phyloP scores from a whole-genome alignment of 2,329 filamentous ascomycete species.

The Epichloe hybrida region DNA sequence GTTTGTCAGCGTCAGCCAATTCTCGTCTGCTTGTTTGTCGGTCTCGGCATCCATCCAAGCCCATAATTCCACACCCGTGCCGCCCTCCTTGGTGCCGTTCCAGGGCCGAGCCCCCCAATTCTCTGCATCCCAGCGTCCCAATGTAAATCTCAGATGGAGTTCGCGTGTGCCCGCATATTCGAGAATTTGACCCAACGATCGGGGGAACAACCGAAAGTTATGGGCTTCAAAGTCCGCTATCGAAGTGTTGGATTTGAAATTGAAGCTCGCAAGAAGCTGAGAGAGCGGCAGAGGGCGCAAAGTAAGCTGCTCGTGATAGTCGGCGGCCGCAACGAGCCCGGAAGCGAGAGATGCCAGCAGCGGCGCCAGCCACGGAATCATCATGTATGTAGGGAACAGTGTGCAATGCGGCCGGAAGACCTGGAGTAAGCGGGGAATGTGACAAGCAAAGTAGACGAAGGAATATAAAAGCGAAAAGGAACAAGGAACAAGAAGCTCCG shows the following conservation, averaged over 20 bases:
- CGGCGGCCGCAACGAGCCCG: constrained; percentile 28
- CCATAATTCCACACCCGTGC: constrained; percentile 94
- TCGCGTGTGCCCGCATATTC: constrained; percentile 81
- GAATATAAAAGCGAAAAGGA: constrained; percentile 1
- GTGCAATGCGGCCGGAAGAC: not conserved
- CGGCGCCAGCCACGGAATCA: constrained; percentile 24
- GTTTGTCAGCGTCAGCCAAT: constrained; percentile 87
- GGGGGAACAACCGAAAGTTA: constrained; percentile 84
- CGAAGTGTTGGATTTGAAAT: constrained; percentile 84
- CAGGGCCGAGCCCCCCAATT: constrained; percentile 90
- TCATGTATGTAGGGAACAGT: constrained; percentile 7
- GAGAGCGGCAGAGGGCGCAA: constrained; percentile 62
- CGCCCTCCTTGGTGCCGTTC: constrained; percentile 79
- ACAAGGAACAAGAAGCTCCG: constrained; percentile 5
- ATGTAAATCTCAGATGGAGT: constrained; percentile 79
- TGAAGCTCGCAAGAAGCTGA: constrained; percentile 84
- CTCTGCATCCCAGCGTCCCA: constrained; percentile 90
- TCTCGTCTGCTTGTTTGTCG: constrained; percentile 66
- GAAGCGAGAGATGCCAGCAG: constrained; percentile 22
- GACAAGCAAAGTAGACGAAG: not conserved
- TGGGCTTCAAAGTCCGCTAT: constrained; percentile 68
- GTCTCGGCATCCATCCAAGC: constrained; percentile 83
- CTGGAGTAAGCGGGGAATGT: not conserved
- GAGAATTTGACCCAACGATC: constrained; percentile 86
- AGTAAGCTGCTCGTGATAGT: constrained; percentile 68